Evolutionary conservation across 257 asterid genomes (phyloP).

Genomic region (Nicotiana benthamiana): DNA sequence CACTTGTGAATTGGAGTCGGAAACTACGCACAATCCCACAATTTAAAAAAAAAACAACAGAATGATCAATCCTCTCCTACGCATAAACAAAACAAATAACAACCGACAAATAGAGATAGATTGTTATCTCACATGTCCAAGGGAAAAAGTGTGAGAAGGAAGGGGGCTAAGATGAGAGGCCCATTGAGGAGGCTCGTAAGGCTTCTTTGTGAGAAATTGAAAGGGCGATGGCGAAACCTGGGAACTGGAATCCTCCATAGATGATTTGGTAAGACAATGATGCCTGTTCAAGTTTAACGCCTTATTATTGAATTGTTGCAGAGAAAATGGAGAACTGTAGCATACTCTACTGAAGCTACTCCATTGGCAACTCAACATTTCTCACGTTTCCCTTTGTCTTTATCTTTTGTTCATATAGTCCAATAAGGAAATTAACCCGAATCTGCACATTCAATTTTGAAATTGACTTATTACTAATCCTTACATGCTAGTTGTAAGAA

Average conservation of each 20-base stretch:
- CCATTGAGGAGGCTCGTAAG: constrained; percentile 76
- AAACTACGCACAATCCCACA: constrained; percentile 28
- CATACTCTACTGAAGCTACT: background rate
- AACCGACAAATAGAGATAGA: background rate
- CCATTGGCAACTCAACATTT: background rate
- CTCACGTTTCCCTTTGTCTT: background rate
- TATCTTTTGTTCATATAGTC: background rate
- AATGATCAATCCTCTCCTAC: background rate
- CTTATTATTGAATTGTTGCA: background rate
- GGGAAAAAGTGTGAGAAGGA: constrained; percentile 62
- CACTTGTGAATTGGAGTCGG: constrained; percentile 96
- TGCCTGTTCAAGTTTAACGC: background rate
- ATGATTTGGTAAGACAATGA: background rate
- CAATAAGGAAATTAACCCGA: background rate
- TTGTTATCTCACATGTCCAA: constrained; percentile 56
- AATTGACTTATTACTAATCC: no score
- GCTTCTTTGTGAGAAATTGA: constrained; percentile 49
- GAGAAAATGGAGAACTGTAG: background rate
- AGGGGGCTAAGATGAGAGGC: constrained; percentile 64
- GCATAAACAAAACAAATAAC: background rate
- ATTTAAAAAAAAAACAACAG: background rate
- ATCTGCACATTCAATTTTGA: no score
- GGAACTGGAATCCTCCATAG: background rate
- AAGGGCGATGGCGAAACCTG: background rate
- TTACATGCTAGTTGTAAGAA: no score